These are phyloP conservation scores for Prunus davidiana DNA, from an alignment of 306 rosid species.

Conservation along the genomic window DNA sequence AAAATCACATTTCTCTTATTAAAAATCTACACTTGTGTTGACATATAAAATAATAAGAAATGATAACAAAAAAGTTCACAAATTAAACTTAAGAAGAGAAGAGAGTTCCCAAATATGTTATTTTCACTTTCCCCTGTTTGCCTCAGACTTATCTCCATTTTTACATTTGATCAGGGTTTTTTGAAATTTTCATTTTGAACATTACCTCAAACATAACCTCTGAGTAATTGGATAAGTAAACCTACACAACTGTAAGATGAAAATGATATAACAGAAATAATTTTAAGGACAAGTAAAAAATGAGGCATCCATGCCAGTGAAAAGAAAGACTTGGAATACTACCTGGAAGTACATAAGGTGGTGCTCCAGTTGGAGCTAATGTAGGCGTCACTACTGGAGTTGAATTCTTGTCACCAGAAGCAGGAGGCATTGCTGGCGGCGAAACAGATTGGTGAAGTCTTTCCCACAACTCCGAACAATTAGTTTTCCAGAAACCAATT, in stretches of 20 bases:
- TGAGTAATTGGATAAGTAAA: not conserved
- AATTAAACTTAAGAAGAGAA: not conserved
- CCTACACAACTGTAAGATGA: not conserved
- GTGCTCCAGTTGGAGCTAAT: constrained; percentile 56
- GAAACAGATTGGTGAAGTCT: constrained; percentile 55
- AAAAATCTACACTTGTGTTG: not conserved
- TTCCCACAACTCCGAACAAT: constrained; percentile 94
- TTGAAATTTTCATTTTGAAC: not conserved
- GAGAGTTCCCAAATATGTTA: not conserved
- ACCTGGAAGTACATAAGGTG: constrained; percentile 52
- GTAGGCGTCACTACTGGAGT: constrained; percentile 42
- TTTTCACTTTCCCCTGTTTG: not conserved
- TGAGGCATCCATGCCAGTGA: not conserved
- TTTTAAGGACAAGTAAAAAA: not conserved
- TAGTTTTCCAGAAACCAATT: constrained; percentile 97
- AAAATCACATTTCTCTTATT: not conserved
- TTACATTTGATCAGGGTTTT: not conserved
- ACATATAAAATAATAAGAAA: not conserved
- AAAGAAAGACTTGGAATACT: not conserved
- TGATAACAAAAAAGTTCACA: not conserved
- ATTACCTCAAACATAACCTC: not conserved
- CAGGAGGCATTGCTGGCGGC: constrained; percentile 48
- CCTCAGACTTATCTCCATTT: not conserved
- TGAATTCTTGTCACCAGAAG: constrained; percentile 34
- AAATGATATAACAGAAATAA: not conserved